Percentiles rank a stretch among this genome's conserved stretches.
phyloP scores from a whole-genome alignment of 305 asterid genomes.

The Lippia alba region DNA sequence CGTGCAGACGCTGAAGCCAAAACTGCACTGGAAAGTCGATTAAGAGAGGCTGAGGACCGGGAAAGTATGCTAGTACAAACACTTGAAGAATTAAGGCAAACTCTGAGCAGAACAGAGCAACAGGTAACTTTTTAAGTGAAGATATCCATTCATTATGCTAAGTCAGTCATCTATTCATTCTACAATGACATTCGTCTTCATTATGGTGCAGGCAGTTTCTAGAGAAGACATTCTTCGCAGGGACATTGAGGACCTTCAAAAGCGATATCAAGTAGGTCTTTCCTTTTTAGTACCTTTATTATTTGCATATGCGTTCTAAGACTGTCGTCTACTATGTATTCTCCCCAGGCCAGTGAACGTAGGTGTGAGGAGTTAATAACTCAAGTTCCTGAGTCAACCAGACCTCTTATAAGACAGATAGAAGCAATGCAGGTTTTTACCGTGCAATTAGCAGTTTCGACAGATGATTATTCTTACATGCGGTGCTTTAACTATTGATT shows the following conservation, averaged over 20 bases:
- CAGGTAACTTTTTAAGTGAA: slow-evolving; percentile 56
- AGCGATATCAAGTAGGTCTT: slow-evolving; percentile 73
- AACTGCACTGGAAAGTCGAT: slow-evolving; percentile 79
- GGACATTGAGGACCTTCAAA: slow-evolving; percentile 93
- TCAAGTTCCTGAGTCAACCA: slow-evolving; percentile 95
- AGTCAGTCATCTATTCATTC: slow-evolving; percentile 30
- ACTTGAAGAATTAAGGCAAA: slow-evolving; percentile 91
- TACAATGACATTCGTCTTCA: slow-evolving; percentile 29
- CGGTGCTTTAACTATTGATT: slow-evolving; percentile 31
- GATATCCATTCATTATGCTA: slow-evolving; percentile 15
- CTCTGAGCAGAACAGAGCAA: slow-evolving; percentile 92
- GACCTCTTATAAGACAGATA: slow-evolving; percentile 95
- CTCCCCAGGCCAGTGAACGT: slow-evolving; percentile 83
- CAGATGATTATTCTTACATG: slow-evolving; percentile 15
- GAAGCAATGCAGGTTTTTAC: slow-evolving; percentile 87
- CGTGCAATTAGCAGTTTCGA: slow-evolving; percentile 26
- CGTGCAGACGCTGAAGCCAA: slow-evolving; percentile 88
- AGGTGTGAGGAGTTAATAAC: slow-evolving; percentile 93
- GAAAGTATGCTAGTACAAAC: slow-evolving; percentile 91
- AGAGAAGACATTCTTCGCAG: slow-evolving; percentile 90
- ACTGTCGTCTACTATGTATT: slow-evolving; percentile 31
- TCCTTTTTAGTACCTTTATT: slow-evolving; percentile 14
- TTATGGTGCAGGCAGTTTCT: slow-evolving; percentile 69
- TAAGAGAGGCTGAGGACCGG: slow-evolving; percentile 84
- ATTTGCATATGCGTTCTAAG: slow-evolving; percentile 23